A percentile compares a stretch with the other conserved stretches of the same genome.
phyloP scores from a whole-genome alignment of 768 basidiomycete genomes.

The Macrolepiota dolichaula region DNA sequence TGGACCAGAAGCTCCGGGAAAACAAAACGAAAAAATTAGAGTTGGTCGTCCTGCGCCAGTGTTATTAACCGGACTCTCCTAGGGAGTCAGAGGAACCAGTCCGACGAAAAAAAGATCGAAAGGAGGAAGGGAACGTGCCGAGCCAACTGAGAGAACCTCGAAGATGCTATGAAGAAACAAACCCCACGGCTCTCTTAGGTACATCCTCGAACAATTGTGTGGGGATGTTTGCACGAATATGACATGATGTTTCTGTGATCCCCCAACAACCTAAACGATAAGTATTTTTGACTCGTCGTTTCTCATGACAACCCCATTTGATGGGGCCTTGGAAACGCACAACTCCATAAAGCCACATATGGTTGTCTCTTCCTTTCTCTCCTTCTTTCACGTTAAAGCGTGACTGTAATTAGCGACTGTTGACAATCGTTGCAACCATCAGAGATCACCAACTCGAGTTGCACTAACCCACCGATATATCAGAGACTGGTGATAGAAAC shows the following conservation, averaged over 20 bases:
- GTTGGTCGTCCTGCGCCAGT: conserved; percentile 39
- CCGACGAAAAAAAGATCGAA: conserved; percentile 25
- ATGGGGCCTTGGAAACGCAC: conserved; percentile 5
- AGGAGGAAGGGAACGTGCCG: conserved; percentile 14
- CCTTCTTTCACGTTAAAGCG: background rate
- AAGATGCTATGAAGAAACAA: conserved; percentile 5
- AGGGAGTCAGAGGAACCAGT: conserved; percentile 29
- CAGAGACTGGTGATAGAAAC: background rate
- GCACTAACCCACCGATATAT: background rate
- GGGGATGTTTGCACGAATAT: conserved; percentile 4
- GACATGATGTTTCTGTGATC: conserved; percentile 4
- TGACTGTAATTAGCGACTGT: background rate
- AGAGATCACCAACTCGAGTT: background rate
- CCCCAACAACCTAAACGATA: background rate
- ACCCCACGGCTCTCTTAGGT: background rate
- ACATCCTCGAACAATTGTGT: conserved; percentile 1
- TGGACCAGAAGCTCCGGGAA: conserved; percentile 11
- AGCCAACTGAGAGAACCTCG: conserved; percentile 14
- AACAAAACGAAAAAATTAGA: conserved; percentile 16
- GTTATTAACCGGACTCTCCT: conserved; percentile 22
- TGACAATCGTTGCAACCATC: conserved; percentile 5
- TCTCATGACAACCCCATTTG: conserved; percentile 4
- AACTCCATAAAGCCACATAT: background rate
- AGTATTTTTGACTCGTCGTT: background rate
- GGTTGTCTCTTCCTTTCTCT: background rate